Conservation (phyloP, 805 yeast species). For the Saccharomycopsis fibuligera region DNA sequence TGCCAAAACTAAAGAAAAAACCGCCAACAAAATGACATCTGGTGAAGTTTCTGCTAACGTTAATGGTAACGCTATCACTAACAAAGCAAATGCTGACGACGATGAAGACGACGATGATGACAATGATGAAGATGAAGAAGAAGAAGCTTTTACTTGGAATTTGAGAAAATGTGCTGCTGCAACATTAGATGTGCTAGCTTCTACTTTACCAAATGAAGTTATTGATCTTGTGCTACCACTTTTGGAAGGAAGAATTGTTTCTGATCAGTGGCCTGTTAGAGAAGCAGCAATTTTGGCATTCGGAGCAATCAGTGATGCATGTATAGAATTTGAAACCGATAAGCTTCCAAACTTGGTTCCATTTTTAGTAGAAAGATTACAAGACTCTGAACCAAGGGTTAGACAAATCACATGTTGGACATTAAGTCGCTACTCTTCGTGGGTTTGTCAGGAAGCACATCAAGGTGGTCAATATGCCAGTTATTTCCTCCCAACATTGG, state of each 20-base stretch:
- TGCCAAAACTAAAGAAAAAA: conserved; percentile 53
- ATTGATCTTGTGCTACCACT: conserved; percentile 65
- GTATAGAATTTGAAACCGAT: conserved; percentile 60
- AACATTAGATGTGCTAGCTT: conserved; percentile 75
- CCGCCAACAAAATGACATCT: conserved; percentile 27
- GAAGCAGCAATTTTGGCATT: conserved; percentile 92
- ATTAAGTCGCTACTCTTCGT: conserved; percentile 70
- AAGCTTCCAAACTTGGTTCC: conserved; percentile 80
- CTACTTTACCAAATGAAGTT: conserved; percentile 59
- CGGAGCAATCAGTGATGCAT: conserved; percentile 93
- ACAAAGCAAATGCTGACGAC: conserved; percentile 26
- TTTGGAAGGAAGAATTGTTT: conserved; percentile 61
- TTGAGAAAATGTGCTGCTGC: conserved; percentile 93
- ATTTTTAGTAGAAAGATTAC: conserved; percentile 71
- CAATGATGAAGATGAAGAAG: conserved; percentile 68
- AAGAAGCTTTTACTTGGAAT: conserved; percentile 75
- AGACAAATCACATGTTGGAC: conserved; percentile 97
- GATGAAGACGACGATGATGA: conserved; percentile 60
- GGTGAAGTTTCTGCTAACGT: conserved; percentile 11
- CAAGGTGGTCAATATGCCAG: conserved; percentile 55
- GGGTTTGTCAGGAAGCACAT: conserved; percentile 71
- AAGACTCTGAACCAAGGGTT: conserved; percentile 74
- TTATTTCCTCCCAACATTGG: conserved; percentile 71
- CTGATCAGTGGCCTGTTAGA: conserved; percentile 78
- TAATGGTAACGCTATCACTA: conserved; percentile 11